Evolutionary conservation across 2,329 filamentous ascomycete genomes (phyloP), one percentile per base, ranked within the genome.

Genomic region (Fusarium compactum): DNA sequence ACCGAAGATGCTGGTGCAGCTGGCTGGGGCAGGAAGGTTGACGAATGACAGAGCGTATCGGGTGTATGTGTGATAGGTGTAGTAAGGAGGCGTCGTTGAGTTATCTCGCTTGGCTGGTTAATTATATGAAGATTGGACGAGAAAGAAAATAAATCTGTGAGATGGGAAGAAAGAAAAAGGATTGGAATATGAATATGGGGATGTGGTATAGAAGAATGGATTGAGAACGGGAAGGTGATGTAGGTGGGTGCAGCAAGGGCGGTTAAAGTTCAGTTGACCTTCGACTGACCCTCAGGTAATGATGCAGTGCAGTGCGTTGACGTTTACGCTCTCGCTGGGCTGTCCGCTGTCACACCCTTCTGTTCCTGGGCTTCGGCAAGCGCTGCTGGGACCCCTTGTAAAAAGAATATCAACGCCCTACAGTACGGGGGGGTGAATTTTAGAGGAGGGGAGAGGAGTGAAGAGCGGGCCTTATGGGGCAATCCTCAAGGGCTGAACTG

Each of bases 1-100:
- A 46, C 16, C 73, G 70, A 69, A 69, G 69, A 74, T 70, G 67
- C 70, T 70, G 59, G 62, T 70, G 68, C 70, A 69, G 70, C 67
- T 74, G 71, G 61, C 67, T 57, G 65, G 54, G 59, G 66, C 32
- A 65, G 43, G 29, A 24, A 48, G 38, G 48, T 27, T 34, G 62
- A 62, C 73, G 73, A 75, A 75, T 75, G 52, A 55, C 58, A 74
- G 62, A 32, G 62, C 68, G 63, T 55, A 55, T 47, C 62, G 58
- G 64, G 67, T 47, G 59, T 62, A 50, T 61, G 57, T 47, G 66
- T 58, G 46, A 63, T 65, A 46, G 48, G 51, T 38, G 16, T 18
- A 30, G 22, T 46, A 34, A 27, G 60, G 59, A 53, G 41, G 53
- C 58, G 64, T 43, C 46, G 44, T 65, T 55, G n/a, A n/a, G n/a